These are phyloP conservation scores for Globisporangium megalacanthum DNA, from an alignment of 352 stramenopile genomes.

Conservation along the genomic window DNA sequence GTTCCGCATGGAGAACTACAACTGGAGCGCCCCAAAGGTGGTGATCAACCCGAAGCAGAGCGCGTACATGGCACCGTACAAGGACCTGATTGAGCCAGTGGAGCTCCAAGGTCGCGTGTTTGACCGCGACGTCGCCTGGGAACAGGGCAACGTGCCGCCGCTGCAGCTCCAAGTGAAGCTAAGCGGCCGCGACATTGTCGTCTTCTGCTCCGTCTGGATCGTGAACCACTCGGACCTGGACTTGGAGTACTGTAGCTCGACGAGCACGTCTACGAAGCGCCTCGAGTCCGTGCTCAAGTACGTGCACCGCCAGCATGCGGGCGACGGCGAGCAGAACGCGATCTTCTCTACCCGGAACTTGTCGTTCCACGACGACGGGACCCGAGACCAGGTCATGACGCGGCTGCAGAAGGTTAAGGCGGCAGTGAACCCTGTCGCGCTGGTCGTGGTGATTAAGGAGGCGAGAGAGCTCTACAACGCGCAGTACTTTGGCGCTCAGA, in stretches of 20 bases:
- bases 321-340: conserved; percentile 39
- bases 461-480: conserved; percentile 78
- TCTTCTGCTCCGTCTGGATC: conserved; percentile 87
- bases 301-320: conserved; percentile 49
- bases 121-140: conserved; percentile 53
- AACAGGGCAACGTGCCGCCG: conserved; percentile 76
- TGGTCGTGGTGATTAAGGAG: conserved; percentile 81
- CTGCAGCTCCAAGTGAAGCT: conserved; percentile 82
- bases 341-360: conserved; percentile 61
- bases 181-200: conserved; percentile 68
- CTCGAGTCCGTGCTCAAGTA: conserved; percentile 72
- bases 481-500: conserved; percentile 83
- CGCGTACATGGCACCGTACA: conserved; percentile 70
- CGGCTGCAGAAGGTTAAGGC: conserved; percentile 73
- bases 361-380: conserved; percentile 47
- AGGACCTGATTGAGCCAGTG: conserved; percentile 67
- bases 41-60: conserved; percentile 74
- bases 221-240: conserved; percentile 84
- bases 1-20: conserved; percentile 86
- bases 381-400: conserved; percentile 46
- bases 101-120: conserved; percentile 66
- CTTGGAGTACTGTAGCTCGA: conserved; percentile 83
- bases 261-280: conserved; percentile 62
- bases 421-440: conserved; percentile 65
- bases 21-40: conserved; percentile 73